Evolutionary conservation across 1,284 basidiomycete species (phyloP).

Genomic region (Melanopsichium pennsylvanicum): DNA sequence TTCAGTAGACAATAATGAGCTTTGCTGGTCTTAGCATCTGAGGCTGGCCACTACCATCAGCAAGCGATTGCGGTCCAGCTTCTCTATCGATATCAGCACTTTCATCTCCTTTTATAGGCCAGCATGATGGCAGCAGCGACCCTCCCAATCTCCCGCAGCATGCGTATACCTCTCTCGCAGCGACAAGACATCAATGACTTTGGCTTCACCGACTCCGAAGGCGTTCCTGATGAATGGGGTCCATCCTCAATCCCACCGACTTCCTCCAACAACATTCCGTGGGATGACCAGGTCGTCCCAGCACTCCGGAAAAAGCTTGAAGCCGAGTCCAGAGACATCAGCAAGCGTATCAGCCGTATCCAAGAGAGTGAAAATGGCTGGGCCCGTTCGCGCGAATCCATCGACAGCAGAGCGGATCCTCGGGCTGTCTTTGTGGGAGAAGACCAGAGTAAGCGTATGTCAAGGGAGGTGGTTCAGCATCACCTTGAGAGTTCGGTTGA

Average conservation of each 20-base stretch:
- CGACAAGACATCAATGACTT: slow-evolving; percentile 18
- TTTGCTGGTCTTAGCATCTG: no score
- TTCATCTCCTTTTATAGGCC: no score
- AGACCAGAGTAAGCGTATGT: slow-evolving; percentile 6
- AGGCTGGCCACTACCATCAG: no score
- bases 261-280: slow-evolving; percentile 17
- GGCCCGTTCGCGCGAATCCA: slow-evolving; percentile 12
- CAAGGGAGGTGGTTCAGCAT: slow-evolving; percentile 24
- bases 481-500: slow-evolving; percentile 29
- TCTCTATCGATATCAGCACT: no score
- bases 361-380: slow-evolving; percentile 37
- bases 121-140: slow-evolving; percentile 26
- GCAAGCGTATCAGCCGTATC: slow-evolving; percentile 44
- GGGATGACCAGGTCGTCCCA: slow-evolving; percentile 53
- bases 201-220: neutral
- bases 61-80: no score
- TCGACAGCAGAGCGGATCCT: slow-evolving; percentile 5
- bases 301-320: slow-evolving; percentile 49
- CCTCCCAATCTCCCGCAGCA: slow-evolving; percentile 26
- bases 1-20: no score
- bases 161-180: slow-evolving; percentile 13
- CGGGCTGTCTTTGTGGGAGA: neutral
- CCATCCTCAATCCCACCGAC: slow-evolving; percentile 33
- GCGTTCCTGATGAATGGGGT: slow-evolving; percentile 34
- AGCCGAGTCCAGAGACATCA: slow-evolving; percentile 29